Evolutionary conservation across 2,329 filamentous ascomycete species (phyloP), one percentile per base, ranked within the genome.

Genomic region (Epichloe gansuensis): DNA sequence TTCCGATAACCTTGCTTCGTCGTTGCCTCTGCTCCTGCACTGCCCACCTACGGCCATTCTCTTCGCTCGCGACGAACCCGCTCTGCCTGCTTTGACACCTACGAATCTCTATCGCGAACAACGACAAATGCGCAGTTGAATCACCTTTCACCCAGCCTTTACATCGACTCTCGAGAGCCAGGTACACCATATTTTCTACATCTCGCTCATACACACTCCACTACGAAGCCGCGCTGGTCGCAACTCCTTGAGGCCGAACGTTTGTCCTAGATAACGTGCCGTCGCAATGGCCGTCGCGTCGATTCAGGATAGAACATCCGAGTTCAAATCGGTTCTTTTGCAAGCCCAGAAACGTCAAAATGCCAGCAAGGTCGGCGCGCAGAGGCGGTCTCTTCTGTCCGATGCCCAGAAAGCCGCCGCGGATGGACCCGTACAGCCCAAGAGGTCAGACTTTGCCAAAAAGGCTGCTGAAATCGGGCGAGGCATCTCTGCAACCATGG

Each of bases 221-320:
- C 41, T 21, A 47, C 55, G 52, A 63, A 63, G 47, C 59, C 60
- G 66, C 66, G 67, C 66, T 66, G 67, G 67, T 62, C 66, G 66
- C 66, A 59, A 43, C 63, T 57, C 9, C n/a, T 43, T n/a, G 28
- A 17, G 28, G 8, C n/a, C 46, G 37, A 55, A 39, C 23, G 9
- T 46, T 5, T 17, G 15, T 23, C 23, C 5, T 12, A 3, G 5
- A 12, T 31, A 57, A 46, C 37, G 34, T 35, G 7, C 44, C 48
- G 45, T 51, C 65, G 66, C 56, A 50, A 85, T 85, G 81, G 80
- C 80, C 53, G 76, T 82, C 65, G 67, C 77, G 55, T 91, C 90
- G 50, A 95, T 97, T 68, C 93, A 98, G 75, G 93, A 98, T 74
- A 88, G 93, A 65, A 98, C 93, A 54, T 80, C 83, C 65, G 93